phyloP scores from a whole-genome alignment of 78 protist species.

The Planoprotostelium fungivorum region DNA sequence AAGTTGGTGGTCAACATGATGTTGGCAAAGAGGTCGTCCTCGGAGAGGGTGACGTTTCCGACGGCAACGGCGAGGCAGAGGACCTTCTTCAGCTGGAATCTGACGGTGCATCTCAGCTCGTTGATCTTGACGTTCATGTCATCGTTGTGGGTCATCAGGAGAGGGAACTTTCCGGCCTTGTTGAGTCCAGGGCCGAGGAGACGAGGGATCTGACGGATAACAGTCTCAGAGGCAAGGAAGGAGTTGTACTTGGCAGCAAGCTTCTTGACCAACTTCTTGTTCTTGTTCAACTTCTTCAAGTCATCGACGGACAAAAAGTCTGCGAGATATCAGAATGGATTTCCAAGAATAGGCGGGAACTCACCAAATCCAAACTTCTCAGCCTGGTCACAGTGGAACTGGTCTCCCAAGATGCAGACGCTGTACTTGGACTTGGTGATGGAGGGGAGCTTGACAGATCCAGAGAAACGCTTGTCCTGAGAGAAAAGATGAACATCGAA shows the following conservation, averaged over 20 bases:
- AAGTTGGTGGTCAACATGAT: slow-evolving; percentile 92
- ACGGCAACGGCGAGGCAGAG: slow-evolving; percentile 96
- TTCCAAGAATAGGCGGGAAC: too few relatives aligned
- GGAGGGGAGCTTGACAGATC: slow-evolving; percentile 76
- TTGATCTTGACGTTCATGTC: slow-evolving; percentile 83
- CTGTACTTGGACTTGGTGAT: slow-evolving; percentile 69
- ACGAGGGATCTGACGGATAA: slow-evolving; percentile 95
- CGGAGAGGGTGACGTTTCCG: slow-evolving; percentile 93
- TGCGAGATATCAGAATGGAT: too few relatives aligned
- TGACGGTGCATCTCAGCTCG: slow-evolving; percentile 92
- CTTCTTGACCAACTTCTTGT: slow-evolving; percentile 98
- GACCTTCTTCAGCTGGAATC: slow-evolving; percentile 98
- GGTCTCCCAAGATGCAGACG: slow-evolving; percentile 96
- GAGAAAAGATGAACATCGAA: too few relatives aligned
- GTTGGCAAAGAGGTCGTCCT: slow-evolving; percentile 88
- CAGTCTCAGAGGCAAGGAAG: slow-evolving; percentile 97
- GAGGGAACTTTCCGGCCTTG: slow-evolving; percentile 99
- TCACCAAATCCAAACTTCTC: slow-evolving; percentile 73
- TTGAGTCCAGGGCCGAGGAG: slow-evolving; percentile 97
- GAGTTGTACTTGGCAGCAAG: slow-evolving; percentile 93
- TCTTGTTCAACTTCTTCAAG: slow-evolving; percentile 97
- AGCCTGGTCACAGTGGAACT: slow-evolving; percentile 87
- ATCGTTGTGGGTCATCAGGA: slow-evolving; percentile 83
- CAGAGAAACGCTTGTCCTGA: slow-evolving; percentile 99
- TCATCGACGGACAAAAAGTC: slow-evolving; percentile 88